Base-by-base conservation (phyloP, 805 yeast genomes). In the Teunomyces pallodes region DNA sequence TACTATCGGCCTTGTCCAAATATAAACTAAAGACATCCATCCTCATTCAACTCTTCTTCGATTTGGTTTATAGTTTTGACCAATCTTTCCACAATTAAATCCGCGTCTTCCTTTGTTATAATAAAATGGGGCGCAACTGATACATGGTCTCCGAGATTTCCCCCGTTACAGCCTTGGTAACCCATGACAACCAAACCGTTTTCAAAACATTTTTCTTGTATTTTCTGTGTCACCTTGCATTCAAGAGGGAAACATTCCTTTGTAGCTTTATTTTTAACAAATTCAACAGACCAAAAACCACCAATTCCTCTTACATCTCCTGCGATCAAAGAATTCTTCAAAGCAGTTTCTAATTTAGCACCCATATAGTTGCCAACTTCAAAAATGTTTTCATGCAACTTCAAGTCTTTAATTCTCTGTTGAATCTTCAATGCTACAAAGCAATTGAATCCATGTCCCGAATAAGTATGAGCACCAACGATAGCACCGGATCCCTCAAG, bases 261-360 rank as follows among this genome's bases (percentile, higher is more conserved):
- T 14, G 84, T 75, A 13, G 57, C 61, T 52, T 71, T 76, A 57
- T 82, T 74, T 56, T 79, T 73, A 49, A 81, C 85, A 45, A 80
- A 68, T 61, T 82, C 87, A 42, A 82, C 56, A 4, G 81, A 69
- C 76, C 83, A 72, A 64, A 82, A 82, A 35, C 80, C 77, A 51
- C 86, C 87, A 48, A 79, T 67, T 46, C 87, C 87, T 64, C 87
- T 74, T 33, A 82, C 75, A 54, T 82, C 83, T 49, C 85, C 87
- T 17, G 73, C 81, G 20, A 59, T 54, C 17, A 43, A 27, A 10
- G 32, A 36, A 3, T 27, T 30, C 14, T 27, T 12, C 36, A 53
- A 44, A 26, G 53, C 54, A 8, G 43, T 32, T 8, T 38, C 14
- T 43, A 79, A 54, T 33, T 56, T 49, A 24, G 59, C 56, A 46